Percentiles rank a stretch among this genome's conserved stretches.
These are phyloP conservation scores for Terfezia boudieri DNA, from an alignment of 495 filamentous ascomycete species.

Conservation along the genomic window DNA sequence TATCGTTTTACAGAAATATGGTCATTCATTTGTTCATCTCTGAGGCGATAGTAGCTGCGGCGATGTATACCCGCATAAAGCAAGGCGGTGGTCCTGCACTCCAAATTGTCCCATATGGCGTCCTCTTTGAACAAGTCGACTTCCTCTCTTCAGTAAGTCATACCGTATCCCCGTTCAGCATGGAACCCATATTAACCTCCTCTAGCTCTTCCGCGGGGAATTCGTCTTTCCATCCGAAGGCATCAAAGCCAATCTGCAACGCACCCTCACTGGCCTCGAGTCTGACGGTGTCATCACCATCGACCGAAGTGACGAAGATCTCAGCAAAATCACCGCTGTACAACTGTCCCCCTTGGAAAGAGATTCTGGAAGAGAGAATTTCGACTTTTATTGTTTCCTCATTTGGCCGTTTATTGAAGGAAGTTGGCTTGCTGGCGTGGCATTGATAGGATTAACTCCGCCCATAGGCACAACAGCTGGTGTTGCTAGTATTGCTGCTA, in stretches of 20 bases:
- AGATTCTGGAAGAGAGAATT: slow-evolving; percentile 64
- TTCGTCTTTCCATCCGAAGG: slow-evolving; percentile 91
- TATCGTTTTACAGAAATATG: slow-evolving; percentile 97
- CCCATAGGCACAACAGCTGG: slow-evolving; percentile 22
- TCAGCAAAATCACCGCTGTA: slow-evolving; percentile 35
- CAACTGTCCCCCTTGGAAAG: slow-evolving; percentile 59
- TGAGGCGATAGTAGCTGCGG: slow-evolving; percentile 67
- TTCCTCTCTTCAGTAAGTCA: slow-evolving; percentile 41
- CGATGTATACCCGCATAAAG: slow-evolving; percentile 78
- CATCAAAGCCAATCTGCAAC: slow-evolving; percentile 51
- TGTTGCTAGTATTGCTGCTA: not conserved
- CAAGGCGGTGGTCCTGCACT: slow-evolving; percentile 59
- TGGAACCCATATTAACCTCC: too few relatives aligned
- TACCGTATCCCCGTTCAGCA: too few relatives aligned
- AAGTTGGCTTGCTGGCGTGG: slow-evolving; percentile 71
- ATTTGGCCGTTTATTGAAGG: slow-evolving; percentile 97
- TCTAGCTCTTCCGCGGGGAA: slow-evolving; percentile 72
- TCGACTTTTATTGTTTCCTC: slow-evolving; percentile 93
- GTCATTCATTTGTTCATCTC: slow-evolving; percentile 93
- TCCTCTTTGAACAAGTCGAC: slow-evolving; percentile 49
- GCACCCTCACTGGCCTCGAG: slow-evolving; percentile 54
- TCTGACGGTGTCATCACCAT: slow-evolving; percentile 58
- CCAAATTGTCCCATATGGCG: slow-evolving; percentile 53
- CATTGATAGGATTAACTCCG: slow-evolving; percentile 64
- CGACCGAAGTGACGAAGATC: slow-evolving; percentile 24